Percentiles rank a stretch among this genome's conserved stretches.
Evolutionary conservation across 106 monocot species (phyloP).

Genomic region (Acorus calamus): DNA sequence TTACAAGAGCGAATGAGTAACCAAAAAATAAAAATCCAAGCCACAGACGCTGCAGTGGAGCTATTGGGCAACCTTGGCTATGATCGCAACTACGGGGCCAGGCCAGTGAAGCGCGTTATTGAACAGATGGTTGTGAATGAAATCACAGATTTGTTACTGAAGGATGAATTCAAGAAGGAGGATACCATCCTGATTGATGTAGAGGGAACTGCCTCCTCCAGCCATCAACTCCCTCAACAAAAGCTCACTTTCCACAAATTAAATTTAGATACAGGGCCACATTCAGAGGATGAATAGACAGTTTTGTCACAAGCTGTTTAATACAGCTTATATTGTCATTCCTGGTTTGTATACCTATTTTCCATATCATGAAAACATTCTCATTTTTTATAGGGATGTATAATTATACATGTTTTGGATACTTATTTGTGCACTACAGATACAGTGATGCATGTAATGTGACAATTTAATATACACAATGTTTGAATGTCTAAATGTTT

Average conservation of each 20-base stretch:
- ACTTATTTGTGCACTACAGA: too few species aligned
- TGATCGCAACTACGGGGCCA: constrained; percentile 94
- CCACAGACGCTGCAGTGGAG: constrained; percentile 63
- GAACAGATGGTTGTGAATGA: constrained; percentile 93
- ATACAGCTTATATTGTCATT: too few species aligned
- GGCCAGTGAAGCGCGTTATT: constrained; percentile 94
- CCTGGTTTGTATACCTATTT: too few species aligned
- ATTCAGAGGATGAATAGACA: constrained; percentile 32
- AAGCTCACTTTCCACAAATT: constrained; percentile 58
- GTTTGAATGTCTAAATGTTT: too few species aligned
- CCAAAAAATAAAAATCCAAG: constrained; percentile 61
- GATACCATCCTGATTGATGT: constrained; percentile 69
- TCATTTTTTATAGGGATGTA: too few species aligned
- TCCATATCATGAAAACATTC: too few species aligned
- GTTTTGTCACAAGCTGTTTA: constrained; percentile 9
- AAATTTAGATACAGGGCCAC: constrained; percentile 13
- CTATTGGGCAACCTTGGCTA: constrained; percentile 85
- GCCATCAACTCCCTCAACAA: constrained; percentile 78
- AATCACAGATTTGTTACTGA: constrained; percentile 77
- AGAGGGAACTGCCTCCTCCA: constrained; percentile 61
- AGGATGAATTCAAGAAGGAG: constrained; percentile 90
- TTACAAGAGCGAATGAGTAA: constrained; percentile 65
- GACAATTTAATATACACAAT: too few species aligned
- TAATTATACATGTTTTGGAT: too few species aligned
- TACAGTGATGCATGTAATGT: too few species aligned